phyloP scores from a whole-genome alignment of 2,329 filamentous ascomycete species.

The Alternaria sp. region DNA sequence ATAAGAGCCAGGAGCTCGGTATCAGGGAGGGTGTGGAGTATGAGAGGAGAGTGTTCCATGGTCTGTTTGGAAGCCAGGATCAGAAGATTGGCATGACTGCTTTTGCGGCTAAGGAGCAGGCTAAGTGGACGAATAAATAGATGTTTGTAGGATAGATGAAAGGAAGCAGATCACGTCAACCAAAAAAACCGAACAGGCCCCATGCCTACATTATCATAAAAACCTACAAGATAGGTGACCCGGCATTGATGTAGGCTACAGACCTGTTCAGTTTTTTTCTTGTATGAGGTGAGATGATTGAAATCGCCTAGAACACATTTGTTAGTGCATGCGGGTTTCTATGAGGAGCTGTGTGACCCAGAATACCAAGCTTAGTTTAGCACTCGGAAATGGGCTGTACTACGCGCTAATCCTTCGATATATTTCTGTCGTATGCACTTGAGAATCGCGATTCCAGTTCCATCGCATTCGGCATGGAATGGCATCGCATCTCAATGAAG shows the following conservation, averaged over 20 bases:
- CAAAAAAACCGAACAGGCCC: too few species aligned
- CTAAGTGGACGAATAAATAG: constrained; percentile 85
- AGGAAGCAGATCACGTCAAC: background rate
- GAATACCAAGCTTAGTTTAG: background rate
- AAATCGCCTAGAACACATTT: background rate
- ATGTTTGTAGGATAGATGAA: background rate
- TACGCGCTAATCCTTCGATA: background rate
- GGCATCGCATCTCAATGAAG: constrained; percentile 5
- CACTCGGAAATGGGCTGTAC: background rate
- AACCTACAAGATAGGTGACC: too few species aligned
- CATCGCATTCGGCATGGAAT: background rate
- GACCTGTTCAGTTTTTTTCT: too few species aligned
- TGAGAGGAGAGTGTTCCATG: constrained; percentile 92
- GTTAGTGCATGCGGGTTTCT: background rate
- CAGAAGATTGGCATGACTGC: constrained; percentile 97
- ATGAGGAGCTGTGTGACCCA: background rate
- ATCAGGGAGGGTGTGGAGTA: constrained; percentile 92
- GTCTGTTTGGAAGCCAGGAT: constrained; percentile 90
- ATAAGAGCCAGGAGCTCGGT: constrained; percentile 93
- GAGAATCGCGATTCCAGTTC: background rate
- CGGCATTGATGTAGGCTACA: too few species aligned
- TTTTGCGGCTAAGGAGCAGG: constrained; percentile 92
- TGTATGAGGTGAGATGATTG: background rate
- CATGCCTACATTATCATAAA: too few species aligned
- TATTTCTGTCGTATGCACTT: background rate